Evolutionary conservation across 441 rosid genomes (phyloP).

Genomic region (Daphne laureola): DNA sequence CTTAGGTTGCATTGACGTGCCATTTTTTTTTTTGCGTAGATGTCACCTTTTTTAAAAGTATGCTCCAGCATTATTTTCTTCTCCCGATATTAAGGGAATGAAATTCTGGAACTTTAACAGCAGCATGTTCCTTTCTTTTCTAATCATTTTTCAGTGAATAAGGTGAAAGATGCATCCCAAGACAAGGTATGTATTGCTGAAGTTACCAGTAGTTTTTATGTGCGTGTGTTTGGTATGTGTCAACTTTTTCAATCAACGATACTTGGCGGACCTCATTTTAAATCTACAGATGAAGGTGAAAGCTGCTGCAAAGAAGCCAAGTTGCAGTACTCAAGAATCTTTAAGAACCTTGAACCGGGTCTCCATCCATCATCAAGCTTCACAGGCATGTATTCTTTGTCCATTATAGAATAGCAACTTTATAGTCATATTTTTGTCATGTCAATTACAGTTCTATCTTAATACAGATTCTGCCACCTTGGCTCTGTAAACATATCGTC

Average conservation of each 20-base stretch:
- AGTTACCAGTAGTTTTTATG: constrained; percentile 5
- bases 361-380: constrained; percentile 27
- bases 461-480: constrained; percentile 1
- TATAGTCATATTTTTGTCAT: no score
- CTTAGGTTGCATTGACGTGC: no score
- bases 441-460: background rate
- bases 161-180: constrained; percentile 27
- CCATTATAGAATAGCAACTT: background rate
- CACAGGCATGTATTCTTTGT: constrained; percentile 29
- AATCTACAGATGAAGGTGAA: constrained; percentile 35
- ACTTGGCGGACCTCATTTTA: constrained; percentile 11
- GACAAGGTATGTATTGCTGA: constrained; percentile 44
- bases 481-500: background rate
- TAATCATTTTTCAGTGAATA: constrained; percentile 12
- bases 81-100: no score
- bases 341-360: constrained; percentile 44
- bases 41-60: no score
- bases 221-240: no score
- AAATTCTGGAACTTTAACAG: no score
- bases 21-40: no score
- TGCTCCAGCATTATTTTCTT: no score
- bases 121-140: no score
- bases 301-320: constrained; percentile 46
- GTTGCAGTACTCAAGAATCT: constrained; percentile 28
- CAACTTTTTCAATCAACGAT: no score